These are phyloP conservation scores for Penicillium diatomitis DNA, from an alignment of 495 filamentous ascomycete species.

Conservation along the genomic window DNA sequence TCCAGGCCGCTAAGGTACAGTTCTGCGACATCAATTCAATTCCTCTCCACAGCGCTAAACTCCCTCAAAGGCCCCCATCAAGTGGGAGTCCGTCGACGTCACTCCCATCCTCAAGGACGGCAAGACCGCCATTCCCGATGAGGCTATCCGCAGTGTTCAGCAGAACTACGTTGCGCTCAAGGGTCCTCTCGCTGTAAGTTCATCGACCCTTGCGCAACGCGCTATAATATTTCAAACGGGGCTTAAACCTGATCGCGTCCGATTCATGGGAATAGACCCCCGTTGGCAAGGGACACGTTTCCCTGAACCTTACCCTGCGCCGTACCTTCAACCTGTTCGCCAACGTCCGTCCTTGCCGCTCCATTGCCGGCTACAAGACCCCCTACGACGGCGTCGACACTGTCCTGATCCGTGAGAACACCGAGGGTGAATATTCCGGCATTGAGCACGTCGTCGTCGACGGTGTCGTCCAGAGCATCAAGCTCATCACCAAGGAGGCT, in stretches of 20 bases:
- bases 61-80: slow-evolving; percentile 69
- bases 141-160: slow-evolving; percentile 81
- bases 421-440: slow-evolving; percentile 98
- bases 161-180: slow-evolving; percentile 95
- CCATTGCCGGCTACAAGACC: slow-evolving; percentile 94
- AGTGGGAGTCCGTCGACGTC: slow-evolving; percentile 96
- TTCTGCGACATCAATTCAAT: slow-evolving; percentile 4
- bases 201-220: background rate
- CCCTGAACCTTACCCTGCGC: slow-evolving; percentile 94
- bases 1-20: slow-evolving; percentile 79
- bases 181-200: slow-evolving; percentile 85
- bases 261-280: slow-evolving; percentile 56
- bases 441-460: slow-evolving; percentile 98
- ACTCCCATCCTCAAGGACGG: slow-evolving; percentile 87
- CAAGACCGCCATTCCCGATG: slow-evolving; percentile 82
- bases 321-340: slow-evolving; percentile 99
- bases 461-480: slow-evolving; percentile 97
- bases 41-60: slow-evolving; percentile 13
- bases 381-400: slow-evolving; percentile 98
- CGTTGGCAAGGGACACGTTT: slow-evolving; percentile 97
- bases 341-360: slow-evolving; percentile 95
- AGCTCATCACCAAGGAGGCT: slow-evolving; percentile 91
- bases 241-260: slow-evolving; percentile 12
- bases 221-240: background rate
- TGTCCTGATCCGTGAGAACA: slow-evolving; percentile 98